These are phyloP conservation scores for Populus simonii DNA, from an alignment of 345 rosid genomes.

Conservation along the genomic window DNA sequence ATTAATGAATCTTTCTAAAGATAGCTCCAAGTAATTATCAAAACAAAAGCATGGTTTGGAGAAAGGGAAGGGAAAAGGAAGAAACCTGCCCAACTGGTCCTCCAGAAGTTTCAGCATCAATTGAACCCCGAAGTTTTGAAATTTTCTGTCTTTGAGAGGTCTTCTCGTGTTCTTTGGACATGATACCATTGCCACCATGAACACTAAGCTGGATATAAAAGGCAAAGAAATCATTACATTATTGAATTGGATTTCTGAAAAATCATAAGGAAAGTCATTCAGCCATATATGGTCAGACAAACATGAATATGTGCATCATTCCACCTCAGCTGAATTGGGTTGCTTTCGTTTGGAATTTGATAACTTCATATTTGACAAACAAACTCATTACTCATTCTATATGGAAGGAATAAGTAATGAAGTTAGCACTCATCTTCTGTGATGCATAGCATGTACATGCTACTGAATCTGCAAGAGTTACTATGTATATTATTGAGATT, in stretches of 20 bases:
- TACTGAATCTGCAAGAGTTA: too few species aligned
- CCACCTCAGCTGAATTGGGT: too few species aligned
- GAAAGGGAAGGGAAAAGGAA: neutral
- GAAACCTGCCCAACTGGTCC: constrained; percentile 42
- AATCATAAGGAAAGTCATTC: neutral
- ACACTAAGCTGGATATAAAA: constrained; percentile 15
- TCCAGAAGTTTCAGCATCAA: constrained; percentile 23
- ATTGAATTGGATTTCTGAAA: neutral
- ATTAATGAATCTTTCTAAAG: neutral
- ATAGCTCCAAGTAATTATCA: neutral
- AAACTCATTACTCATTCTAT: too few species aligned
- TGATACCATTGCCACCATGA: neutral
- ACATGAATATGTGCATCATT: neutral
- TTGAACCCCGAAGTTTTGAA: constrained; percentile 18
- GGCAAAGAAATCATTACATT: neutral
- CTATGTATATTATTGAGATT: too few species aligned
- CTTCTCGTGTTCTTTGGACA: constrained; percentile 16
- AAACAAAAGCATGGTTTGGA: neutral
- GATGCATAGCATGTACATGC: too few species aligned
- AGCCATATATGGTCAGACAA: neutral
- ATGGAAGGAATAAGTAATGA: too few species aligned
- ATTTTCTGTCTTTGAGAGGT: constrained; percentile 5
- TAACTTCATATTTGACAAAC: too few species aligned
- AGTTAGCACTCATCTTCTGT: too few species aligned
- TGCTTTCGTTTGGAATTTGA: too few species aligned